A percentile compares a stretch with the other conserved stretches of the same genome.
Evolutionary conservation across 768 basidiomycete species (phyloP).

Genomic region (Boletus vinaceobasis): DNA sequence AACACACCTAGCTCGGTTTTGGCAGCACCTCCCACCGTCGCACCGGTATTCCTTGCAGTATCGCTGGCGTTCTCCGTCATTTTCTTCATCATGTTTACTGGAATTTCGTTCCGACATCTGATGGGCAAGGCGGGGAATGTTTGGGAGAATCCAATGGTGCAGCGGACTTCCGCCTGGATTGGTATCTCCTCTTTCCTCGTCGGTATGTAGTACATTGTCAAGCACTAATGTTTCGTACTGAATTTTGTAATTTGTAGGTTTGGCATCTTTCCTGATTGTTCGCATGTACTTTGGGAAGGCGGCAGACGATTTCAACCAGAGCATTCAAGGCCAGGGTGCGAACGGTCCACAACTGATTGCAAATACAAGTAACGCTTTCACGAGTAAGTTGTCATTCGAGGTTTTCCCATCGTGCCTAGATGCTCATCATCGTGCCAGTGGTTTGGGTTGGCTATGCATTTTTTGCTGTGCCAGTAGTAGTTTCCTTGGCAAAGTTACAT

Average conservation of each 20-base stretch:
- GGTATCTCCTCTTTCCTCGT: conserved; percentile 75
- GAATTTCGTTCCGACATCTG: conserved; percentile 63
- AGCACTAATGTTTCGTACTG: neutral
- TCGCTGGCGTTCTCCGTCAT: conserved; percentile 52
- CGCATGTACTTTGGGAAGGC: conserved; percentile 84
- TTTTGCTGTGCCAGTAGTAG: conserved; percentile 64
- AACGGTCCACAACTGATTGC: conserved; percentile 62
- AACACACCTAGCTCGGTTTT: conserved; percentile 55
- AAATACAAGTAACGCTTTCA: conserved; percentile 65
- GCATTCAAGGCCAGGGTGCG: conserved; percentile 48
- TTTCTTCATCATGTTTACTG: conserved; percentile 64
- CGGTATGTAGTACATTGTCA: conserved; percentile 38
- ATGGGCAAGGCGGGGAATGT: conserved; percentile 49
- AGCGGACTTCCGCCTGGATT: conserved; percentile 65
- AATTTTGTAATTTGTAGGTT: conserved; percentile 38
- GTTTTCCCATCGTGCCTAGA: neutral
- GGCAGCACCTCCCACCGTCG: conserved; percentile 56
- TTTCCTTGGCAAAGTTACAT: conserved; percentile 66
- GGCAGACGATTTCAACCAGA: conserved; percentile 70
- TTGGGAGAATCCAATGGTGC: conserved; percentile 56
- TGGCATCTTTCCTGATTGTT: conserved; percentile 66
- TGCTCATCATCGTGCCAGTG: conserved; percentile 44
- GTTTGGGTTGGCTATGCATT: conserved; percentile 78
- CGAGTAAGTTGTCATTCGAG: conserved; percentile 47
- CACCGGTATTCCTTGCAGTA: conserved; percentile 62